Conservation (phyloP, 768 basidiomycete species). For the Lactarius akahatsu region DNA sequence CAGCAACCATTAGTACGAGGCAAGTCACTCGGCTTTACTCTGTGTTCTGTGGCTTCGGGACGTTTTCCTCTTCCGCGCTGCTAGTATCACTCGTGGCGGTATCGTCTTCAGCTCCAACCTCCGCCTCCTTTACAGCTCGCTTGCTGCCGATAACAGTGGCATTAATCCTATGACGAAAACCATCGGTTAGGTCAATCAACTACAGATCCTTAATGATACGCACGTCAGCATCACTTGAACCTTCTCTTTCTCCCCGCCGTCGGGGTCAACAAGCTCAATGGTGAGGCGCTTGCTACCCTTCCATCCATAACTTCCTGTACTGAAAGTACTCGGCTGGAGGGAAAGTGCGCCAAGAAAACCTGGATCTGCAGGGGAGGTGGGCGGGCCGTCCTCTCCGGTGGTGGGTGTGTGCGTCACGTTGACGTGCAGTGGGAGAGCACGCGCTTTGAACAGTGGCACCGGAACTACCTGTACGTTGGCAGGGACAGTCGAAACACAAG, state of each 20-base stretch:
- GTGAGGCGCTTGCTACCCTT: slow-evolving; percentile 69
- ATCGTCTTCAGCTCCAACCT: slow-evolving; percentile 35
- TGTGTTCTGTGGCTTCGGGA: slow-evolving; percentile 33
- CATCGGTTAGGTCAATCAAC: background rate
- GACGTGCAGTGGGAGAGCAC: slow-evolving; percentile 67
- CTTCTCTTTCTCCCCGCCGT: slow-evolving; percentile 52
- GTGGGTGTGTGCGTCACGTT: slow-evolving; percentile 63
- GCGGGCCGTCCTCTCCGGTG: slow-evolving; percentile 37
- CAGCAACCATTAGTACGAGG: slow-evolving; percentile 24
- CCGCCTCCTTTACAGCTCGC: slow-evolving; percentile 43
- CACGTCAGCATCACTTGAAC: slow-evolving; percentile 75
- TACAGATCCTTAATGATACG: slow-evolving; percentile 34
- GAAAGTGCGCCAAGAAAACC: slow-evolving; percentile 60
- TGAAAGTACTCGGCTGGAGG: slow-evolving; percentile 58
- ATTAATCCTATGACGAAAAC: slow-evolving; percentile 55
- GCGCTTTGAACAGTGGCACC: slow-evolving; percentile 55
- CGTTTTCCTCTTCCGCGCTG: slow-evolving; percentile 32
- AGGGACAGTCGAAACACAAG: background rate
- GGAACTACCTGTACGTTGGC: slow-evolving; percentile 10
- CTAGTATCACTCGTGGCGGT: slow-evolving; percentile 28
- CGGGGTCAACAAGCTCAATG: slow-evolving; percentile 57
- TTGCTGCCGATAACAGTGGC: slow-evolving; percentile 76
- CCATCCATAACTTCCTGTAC: slow-evolving; percentile 83
- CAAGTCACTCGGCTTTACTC: slow-evolving; percentile 33
- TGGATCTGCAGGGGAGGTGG: slow-evolving; percentile 47